A percentile compares a stretch with the other conserved stretches of the same genome.
phyloP scores from a whole-genome alignment of 805 yeast genomes.

The Suhomyces prunicola region DNA sequence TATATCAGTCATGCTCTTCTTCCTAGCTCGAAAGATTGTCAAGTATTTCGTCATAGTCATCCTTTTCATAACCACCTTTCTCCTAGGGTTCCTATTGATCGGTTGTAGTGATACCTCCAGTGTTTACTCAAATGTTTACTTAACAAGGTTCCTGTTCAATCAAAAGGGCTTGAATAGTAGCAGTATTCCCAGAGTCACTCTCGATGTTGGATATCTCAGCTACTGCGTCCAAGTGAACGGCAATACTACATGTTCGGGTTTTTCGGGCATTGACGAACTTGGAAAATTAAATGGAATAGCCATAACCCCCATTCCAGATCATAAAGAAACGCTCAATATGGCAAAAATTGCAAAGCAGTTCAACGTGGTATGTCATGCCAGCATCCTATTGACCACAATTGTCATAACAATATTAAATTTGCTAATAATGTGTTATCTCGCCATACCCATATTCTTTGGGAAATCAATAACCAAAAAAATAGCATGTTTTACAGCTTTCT shows the following conservation, averaged over 20 bases:
- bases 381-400: conserved; percentile 47
- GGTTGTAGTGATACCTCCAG: conserved; percentile 47
- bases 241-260: conserved; percentile 35
- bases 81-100: conserved; percentile 52
- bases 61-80: conserved; percentile 46
- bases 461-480: conserved; percentile 22
- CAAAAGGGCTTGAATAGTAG: conserved; percentile 30
- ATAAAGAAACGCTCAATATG: conserved; percentile 36
- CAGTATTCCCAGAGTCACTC: conserved; percentile 21
- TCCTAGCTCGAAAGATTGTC: conserved; percentile 26
- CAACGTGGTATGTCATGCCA: conserved; percentile 50
- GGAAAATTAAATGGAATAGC: conserved; percentile 28
- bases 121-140: conserved; percentile 47
- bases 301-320: conserved; percentile 26
- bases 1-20: conserved; percentile 3
- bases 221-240: conserved; percentile 46
- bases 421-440: conserved; percentile 39
- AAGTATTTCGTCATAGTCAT: conserved; percentile 38
- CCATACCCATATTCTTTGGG: conserved; percentile 51
- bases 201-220: conserved; percentile 54
- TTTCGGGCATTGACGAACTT: conserved; percentile 21
- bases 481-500: conserved; percentile 26
- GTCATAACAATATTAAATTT: conserved; percentile 42
- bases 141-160: conserved; percentile 50
- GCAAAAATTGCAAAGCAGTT: conserved; percentile 46